Conservation (phyloP, 371 early-diverging fungal species). For the Lichtheimia ramosa region DNA sequence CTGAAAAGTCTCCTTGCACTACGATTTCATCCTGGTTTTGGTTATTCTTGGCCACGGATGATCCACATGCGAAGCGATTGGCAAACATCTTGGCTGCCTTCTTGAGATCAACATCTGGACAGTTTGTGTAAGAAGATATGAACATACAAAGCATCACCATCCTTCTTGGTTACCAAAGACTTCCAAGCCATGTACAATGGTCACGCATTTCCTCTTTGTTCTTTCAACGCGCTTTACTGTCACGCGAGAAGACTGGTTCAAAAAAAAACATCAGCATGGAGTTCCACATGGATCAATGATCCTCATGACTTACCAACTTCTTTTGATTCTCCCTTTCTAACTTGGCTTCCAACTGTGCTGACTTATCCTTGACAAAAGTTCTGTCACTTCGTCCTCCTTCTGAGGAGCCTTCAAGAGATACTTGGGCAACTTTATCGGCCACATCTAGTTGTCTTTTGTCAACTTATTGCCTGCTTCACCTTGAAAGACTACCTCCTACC, state of each 20-base stretch:
- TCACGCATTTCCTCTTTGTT: slow-evolving; percentile 89
- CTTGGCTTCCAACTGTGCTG: slow-evolving; percentile 65
- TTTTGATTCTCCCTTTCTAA: slow-evolving; percentile 73
- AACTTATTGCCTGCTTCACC: background rate
- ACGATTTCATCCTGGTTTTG: slow-evolving; percentile 91
- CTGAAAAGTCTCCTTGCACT: slow-evolving; percentile 89
- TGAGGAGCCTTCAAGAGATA: slow-evolving; percentile 24
- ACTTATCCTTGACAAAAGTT: slow-evolving; percentile 56
- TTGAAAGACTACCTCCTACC: slow-evolving; percentile 22
- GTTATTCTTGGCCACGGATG: slow-evolving; percentile 90
- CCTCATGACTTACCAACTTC: slow-evolving; percentile 57
- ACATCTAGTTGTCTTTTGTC: slow-evolving; percentile 16
- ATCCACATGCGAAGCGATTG: slow-evolving; percentile 89
- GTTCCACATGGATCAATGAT: too few species aligned
- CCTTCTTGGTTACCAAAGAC: slow-evolving; percentile 59
- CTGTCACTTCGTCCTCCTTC: slow-evolving; percentile 45
- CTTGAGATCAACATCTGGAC: slow-evolving; percentile 84
- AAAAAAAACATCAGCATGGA: too few species aligned
- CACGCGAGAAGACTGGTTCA: slow-evolving; percentile 50
- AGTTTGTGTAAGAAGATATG: background rate
- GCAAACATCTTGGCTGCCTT: slow-evolving; percentile 94
- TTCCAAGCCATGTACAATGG: slow-evolving; percentile 77
- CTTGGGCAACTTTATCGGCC: slow-evolving; percentile 40
- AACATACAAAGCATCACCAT: background rate
- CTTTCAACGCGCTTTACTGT: slow-evolving; percentile 82